Evolutionary conservation across 805 yeast species (phyloP).

Genomic region (Jamesozyma gamospora): DNA sequence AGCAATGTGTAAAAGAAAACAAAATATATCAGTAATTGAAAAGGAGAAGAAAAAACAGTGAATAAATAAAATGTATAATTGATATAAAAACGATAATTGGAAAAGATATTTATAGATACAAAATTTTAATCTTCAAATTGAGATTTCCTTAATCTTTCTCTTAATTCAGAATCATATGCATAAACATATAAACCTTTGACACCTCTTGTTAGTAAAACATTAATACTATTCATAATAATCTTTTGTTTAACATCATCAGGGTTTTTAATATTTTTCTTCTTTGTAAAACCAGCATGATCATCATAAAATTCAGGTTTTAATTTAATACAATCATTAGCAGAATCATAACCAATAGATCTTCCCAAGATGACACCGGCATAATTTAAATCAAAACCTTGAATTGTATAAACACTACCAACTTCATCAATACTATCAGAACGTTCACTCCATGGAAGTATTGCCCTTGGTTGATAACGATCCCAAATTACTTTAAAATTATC

Average conservation of each 20-base stretch:
- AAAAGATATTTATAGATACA: no score
- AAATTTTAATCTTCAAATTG: not conserved
- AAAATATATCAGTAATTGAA: not conserved
- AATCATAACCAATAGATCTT: constrained; percentile 34
- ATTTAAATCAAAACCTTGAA: constrained; percentile 40
- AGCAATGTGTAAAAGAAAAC: constrained; percentile 39
- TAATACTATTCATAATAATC: constrained; percentile 36
- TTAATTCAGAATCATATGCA: constrained; percentile 33
- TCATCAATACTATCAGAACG: constrained; percentile 37
- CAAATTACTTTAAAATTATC: constrained; percentile 36
- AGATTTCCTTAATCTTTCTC: constrained; percentile 26
- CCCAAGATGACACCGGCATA: constrained; percentile 40
- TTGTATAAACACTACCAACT: constrained; percentile 40
- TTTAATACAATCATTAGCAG: constrained; percentile 26
- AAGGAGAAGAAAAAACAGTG: no score
- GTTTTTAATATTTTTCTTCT: constrained; percentile 31
- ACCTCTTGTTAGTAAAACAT: constrained; percentile 38
- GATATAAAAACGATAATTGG: not conserved
- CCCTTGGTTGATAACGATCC: constrained; percentile 37
- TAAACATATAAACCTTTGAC: constrained; percentile 35
- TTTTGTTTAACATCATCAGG: constrained; percentile 31
- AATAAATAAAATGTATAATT: not conserved
- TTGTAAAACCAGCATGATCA: constrained; percentile 38
- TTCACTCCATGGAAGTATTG: constrained; percentile 37
- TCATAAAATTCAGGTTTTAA: constrained; percentile 33